Percentiles rank a stretch among this genome's conserved stretches.
These are phyloP conservation scores for Bremia lactucae DNA, from an alignment of 352 stramenopile genomes.

Conservation along the genomic window DNA sequence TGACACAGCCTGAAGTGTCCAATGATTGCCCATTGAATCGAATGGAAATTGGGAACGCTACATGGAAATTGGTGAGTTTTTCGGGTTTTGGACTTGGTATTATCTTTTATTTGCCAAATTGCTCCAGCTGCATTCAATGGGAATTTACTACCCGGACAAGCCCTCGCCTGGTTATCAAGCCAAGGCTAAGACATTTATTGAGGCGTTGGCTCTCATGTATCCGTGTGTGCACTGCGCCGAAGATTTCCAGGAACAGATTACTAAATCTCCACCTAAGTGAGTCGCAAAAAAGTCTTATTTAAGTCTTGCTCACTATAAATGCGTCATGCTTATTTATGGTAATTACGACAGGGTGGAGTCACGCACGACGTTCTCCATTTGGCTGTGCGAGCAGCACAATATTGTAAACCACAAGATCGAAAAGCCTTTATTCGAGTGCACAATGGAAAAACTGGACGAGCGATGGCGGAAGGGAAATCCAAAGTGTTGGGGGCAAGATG, in stretches of 20 bases:
- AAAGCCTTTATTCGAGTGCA: constrained; percentile 91
- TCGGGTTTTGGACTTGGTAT: no score
- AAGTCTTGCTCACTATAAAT: no score
- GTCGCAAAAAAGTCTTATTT: constrained; percentile 1
- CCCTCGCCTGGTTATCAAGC: constrained; percentile 85
- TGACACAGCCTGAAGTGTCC: constrained; percentile 8
- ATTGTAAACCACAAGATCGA: constrained; percentile 95
- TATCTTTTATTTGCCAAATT: background rate
- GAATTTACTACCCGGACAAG: constrained; percentile 94
- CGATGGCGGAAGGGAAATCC: constrained; percentile 89
- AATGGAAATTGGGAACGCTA: constrained; percentile 78
- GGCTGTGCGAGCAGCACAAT: constrained; percentile 97
- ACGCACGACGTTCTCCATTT: constrained; percentile 88
- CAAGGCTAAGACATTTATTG: constrained; percentile 85
- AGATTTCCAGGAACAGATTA: constrained; percentile 92
- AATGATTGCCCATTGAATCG: constrained; percentile 76
- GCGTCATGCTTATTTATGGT: background rate
- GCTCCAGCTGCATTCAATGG: constrained; percentile 85
- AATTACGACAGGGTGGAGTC: constrained; percentile 66
- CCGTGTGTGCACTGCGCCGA: constrained; percentile 89
- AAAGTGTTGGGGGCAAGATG: constrained; percentile 72
- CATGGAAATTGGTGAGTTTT: constrained; percentile 81
- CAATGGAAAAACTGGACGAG: constrained; percentile 88
- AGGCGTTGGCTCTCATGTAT: constrained; percentile 88
- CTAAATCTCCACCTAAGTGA: constrained; percentile 86